These are phyloP conservation scores for Schoenoplectus tabernaemontani DNA, from an alignment of 202 grass and related monocot genomes.

Conservation along the genomic window DNA sequence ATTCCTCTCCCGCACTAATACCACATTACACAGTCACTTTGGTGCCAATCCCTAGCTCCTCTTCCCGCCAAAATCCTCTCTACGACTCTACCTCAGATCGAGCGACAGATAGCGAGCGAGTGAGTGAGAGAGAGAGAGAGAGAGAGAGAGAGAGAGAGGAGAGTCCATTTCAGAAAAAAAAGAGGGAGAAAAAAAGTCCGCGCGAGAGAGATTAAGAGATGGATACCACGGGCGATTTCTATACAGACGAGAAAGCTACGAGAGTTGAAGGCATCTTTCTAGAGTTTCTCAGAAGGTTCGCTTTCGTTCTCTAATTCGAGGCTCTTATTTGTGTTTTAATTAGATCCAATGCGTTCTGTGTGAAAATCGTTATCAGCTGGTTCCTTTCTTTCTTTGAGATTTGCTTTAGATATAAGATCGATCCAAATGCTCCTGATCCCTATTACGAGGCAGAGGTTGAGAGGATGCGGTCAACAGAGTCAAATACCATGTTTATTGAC, in stretches of 20 bases:
- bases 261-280: slow-evolving; percentile 94
- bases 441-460: slow-evolving; percentile 85
- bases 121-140: neutral
- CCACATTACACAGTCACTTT: neutral
- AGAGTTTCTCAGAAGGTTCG: slow-evolving; percentile 84
- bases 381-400: neutral
- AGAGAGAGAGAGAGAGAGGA: neutral
- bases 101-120: neutral
- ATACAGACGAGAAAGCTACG: slow-evolving; percentile 87
- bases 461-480: slow-evolving; percentile 67
- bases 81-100: neutral
- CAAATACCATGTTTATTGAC: slow-evolving; percentile 89
- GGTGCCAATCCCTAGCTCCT: slow-evolving; percentile 11
- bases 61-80: slow-evolving; percentile 17
- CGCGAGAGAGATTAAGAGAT: slow-evolving; percentile 26
- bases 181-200: neutral
- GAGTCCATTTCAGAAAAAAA: neutral
- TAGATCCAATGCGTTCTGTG: neutral
- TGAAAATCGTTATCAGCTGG: slow-evolving; percentile 21
- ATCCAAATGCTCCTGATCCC: slow-evolving; percentile 45
- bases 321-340: slow-evolving; percentile 47
- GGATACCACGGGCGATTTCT: slow-evolving; percentile 82
- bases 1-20: no score
- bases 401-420: slow-evolving; percentile 51
- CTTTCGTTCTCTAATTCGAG: neutral